Evolutionary conservation across 2,329 filamentous ascomycete genomes (phyloP), one percentile per base, ranked within the genome.

Genomic region (Colletotrichum horii): DNA sequence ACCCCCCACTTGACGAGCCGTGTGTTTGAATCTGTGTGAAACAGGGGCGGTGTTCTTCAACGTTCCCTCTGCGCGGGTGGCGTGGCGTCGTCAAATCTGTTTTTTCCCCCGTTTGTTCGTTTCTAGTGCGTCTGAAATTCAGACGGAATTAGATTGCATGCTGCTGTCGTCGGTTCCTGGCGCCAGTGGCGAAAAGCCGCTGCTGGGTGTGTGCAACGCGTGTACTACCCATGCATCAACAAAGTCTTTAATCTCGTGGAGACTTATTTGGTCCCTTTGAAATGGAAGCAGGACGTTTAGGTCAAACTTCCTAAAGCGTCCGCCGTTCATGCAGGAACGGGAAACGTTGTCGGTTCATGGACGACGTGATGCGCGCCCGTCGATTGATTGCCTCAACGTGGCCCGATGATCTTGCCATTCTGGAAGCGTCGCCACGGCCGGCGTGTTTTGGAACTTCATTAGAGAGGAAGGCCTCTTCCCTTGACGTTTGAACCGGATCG

Each of bases 21-120:
- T 61, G 30, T 67, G 73, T 65, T 73, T 73, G 73, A 73, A 75
- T 75, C 28, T 73, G 62, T 67, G 34, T 68, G 73, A 73, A 75
- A 75, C 73, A 52, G 43, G 61, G 61, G 55, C n/a, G 67, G 43
- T 28, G 22, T 22, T 24, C 19, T 43, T 38, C 30, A 70, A 62
- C 61, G 26, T 32, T 34, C 15, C 26, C 22, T 58, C n/a, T 48
- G 43, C 43, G 43, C 43, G 43, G 43, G 43, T 61, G 58, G 58
- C 30, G 58, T 30, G 7, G 9, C 16, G 58, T 55, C 52, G 69
- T 58, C 38, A 58, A 75, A 48, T 48, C 43, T 48, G 43, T 64
- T 52, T 66, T 62, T 26, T 61, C 43, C 61, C 69, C 22, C 55
- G 52, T 48, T 32, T 26, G 34, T 43, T 36, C 30, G 55, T 72